A percentile compares a stretch with the other conserved stretches of the same genome.
These are phyloP conservation scores for Toxicodendron radicans DNA, from an alignment of 345 rosid species.

Conservation along the genomic window DNA sequence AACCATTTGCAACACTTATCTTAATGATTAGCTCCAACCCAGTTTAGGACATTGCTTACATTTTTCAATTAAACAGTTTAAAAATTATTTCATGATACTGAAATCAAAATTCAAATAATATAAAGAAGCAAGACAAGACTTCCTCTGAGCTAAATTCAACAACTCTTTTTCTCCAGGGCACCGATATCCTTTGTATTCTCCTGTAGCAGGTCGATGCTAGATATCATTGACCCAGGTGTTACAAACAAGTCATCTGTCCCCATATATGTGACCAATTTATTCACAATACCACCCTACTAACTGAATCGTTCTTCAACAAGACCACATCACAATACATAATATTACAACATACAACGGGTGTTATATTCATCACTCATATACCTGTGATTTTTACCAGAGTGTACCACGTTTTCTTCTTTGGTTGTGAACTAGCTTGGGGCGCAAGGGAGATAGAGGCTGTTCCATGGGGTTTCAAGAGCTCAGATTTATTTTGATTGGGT, in stretches of 20 bases:
- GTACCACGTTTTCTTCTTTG: no score
- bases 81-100: no score
- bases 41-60: no score
- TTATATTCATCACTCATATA: no score
- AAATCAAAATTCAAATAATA: no score
- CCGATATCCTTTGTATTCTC: neutral
- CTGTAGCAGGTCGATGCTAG: constrained; percentile 11
- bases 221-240: constrained; percentile 11
- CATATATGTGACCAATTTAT: constrained; percentile 13
- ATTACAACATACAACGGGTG: no score
- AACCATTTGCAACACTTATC: no score
- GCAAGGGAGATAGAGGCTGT: neutral
- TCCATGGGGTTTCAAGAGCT: neutral
- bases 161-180: constrained; percentile 13
- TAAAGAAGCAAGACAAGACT: neutral
- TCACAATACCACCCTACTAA: constrained; percentile 17
- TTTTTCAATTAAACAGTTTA: no score
- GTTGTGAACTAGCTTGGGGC: neutral
- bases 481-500: constrained; percentile 2
- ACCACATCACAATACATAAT: constrained; percentile 19
- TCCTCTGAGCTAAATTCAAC: constrained; percentile 18
- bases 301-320: neutral
- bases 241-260: constrained; percentile 23
- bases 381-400: no score
- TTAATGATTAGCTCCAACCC: no score